phyloP scores from a whole-genome alignment of 441 rosid genomes.

The Populus trichocarpa region DNA sequence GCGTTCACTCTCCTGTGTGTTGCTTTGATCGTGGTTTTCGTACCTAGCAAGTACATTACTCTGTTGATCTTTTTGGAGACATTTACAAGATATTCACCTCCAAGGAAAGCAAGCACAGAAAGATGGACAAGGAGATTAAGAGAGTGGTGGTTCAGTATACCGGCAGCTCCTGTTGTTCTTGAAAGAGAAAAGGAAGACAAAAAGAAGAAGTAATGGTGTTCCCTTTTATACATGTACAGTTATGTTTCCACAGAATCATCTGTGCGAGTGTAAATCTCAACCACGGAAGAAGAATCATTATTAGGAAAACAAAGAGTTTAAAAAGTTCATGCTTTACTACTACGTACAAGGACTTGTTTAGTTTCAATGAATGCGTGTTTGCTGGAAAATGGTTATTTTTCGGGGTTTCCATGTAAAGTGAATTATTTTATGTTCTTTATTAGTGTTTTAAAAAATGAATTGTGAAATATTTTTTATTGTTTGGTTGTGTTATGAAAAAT shows the following conservation, averaged over 20 bases:
- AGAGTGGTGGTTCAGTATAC: conserved; percentile 98
- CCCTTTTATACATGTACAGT: conserved; percentile 3
- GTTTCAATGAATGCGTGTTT: neutral
- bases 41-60: conserved; percentile 48
- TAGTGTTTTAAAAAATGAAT: no score
- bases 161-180: conserved; percentile 77
- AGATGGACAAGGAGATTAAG: conserved; percentile 66
- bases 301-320: neutral
- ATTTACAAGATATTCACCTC: conserved; percentile 75
- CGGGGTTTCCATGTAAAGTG: no score
- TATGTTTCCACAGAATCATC: neutral
- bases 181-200: conserved; percentile 62
- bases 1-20: conserved; percentile 39
- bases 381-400: no score
- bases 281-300: conserved; percentile 1
- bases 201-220: conserved; percentile 47
- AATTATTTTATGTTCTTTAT: no score
- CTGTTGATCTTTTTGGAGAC: conserved; percentile 55
- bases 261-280: conserved; percentile 12
- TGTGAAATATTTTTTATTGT: no score
- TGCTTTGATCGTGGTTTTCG: conserved; percentile 42
- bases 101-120: conserved; percentile 61
- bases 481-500: no score
- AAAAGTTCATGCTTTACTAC: neutral
- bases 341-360: neutral